These are phyloP conservation scores for Apiotrichum porosum DNA, from an alignment of 1,284 basidiomycete genomes.

Conservation along the genomic window DNA sequence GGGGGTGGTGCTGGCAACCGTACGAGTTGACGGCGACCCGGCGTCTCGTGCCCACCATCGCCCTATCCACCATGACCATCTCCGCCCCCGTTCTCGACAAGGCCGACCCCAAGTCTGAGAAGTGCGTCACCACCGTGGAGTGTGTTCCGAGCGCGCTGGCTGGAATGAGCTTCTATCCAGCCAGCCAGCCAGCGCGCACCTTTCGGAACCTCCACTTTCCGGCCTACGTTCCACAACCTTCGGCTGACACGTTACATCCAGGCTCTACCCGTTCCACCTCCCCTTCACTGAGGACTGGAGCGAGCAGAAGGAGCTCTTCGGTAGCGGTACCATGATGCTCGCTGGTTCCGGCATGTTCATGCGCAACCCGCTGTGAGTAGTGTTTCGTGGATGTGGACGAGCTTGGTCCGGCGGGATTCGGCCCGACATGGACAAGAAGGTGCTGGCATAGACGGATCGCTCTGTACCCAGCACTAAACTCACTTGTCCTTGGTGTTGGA, in stretches of 20 bases:
- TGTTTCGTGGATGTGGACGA: background rate
- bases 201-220: background rate
- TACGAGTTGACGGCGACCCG: too few species aligned
- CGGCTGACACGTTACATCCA: conserved; percentile 17
- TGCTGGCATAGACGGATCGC: too few species aligned
- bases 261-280: conserved; percentile 40
- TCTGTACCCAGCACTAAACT: too few species aligned
- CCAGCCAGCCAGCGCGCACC: background rate
- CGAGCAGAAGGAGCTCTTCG: conserved; percentile 37
- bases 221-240: too few species aligned
- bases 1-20: too few species aligned
- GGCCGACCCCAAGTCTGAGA: conserved; percentile 37
- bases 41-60: background rate
- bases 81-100: conserved; percentile 42
- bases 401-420: too few species aligned
- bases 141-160: too few species aligned
- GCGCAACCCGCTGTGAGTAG: conserved; percentile 39
- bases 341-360: conserved; percentile 47
- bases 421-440: too few species aligned
- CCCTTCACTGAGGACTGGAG: conserved; percentile 39
- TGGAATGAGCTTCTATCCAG: too few species aligned
- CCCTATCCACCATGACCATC: conserved; percentile 27
- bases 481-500: too few species aligned
- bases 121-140: too few species aligned
- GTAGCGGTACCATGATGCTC: conserved; percentile 36